Conservation (phyloP, 164 flowering plant species). For the Brasenia schreberi region DNA sequence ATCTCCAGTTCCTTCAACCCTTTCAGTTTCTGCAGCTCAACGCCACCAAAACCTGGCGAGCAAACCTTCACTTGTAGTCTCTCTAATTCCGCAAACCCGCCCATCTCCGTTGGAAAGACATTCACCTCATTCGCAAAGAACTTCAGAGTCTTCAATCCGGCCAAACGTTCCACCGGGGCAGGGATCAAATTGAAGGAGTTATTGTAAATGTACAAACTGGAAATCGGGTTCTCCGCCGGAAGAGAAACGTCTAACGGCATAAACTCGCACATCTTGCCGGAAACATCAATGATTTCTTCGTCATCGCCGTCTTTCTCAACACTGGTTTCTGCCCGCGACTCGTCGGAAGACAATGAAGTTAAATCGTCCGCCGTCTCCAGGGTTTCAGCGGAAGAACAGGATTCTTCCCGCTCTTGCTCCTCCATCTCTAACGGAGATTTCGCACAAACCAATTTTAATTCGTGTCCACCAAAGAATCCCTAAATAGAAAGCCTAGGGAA, state of each 20-base stretch:
- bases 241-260: constrained; percentile 12
- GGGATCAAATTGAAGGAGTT: constrained; percentile 77
- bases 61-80: constrained; percentile 67
- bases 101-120: constrained; percentile 56
- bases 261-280: constrained; percentile 47
- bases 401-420: neutral
- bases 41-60: constrained; percentile 39
- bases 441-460: neutral
- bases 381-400: neutral
- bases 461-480: too few relatives aligned
- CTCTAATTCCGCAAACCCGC: constrained; percentile 41
- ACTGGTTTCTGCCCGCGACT: neutral
- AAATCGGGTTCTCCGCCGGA: constrained; percentile 7
- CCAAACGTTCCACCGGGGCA: constrained; percentile 28
- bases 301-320: neutral
- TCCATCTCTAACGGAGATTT: neutral
- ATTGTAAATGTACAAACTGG: constrained; percentile 47
- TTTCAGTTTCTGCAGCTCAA: constrained; percentile 43
- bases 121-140: constrained; percentile 77
- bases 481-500: neutral
- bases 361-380: neutral
- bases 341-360: neutral
- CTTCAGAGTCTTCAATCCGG: constrained; percentile 53
- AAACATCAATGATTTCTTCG: constrained; percentile 26
- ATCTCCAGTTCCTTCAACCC: constrained; percentile 82